A percentile compares a stretch with the other conserved stretches of the same genome.
Conservation (phyloP, 2,329 filamentous ascomycete genomes). For the Paraphoma chrysanthemicola region DNA sequence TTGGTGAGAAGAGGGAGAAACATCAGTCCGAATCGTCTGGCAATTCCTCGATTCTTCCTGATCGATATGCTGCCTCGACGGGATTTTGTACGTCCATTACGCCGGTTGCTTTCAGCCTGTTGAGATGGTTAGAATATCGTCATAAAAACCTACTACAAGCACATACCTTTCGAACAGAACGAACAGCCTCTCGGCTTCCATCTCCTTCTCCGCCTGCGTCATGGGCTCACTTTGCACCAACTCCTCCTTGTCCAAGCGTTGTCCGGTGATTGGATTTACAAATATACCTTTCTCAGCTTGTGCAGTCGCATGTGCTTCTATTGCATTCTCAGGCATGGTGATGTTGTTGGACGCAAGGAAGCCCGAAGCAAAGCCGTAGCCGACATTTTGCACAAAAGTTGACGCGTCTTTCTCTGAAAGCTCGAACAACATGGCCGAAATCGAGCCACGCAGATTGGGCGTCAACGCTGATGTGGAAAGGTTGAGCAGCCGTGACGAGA, state of each 20-base stretch:
- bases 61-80: slow-evolving; percentile 71
- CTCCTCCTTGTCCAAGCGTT: slow-evolving; percentile 74
- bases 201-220: slow-evolving; percentile 89
- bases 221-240: slow-evolving; percentile 70
- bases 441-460: slow-evolving; percentile 74
- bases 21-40: slow-evolving; percentile 56
- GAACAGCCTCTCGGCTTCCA: slow-evolving; percentile 88
- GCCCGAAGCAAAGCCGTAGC: slow-evolving; percentile 91
- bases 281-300: slow-evolving; percentile 41
- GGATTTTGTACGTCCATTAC: slow-evolving; percentile 82
- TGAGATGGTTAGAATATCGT: slow-evolving; percentile 7
- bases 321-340: slow-evolving; percentile 71
- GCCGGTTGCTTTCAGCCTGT: slow-evolving; percentile 73
- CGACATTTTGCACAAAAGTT: slow-evolving; percentile 87
- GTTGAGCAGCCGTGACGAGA: slow-evolving; percentile 78
- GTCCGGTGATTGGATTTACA: slow-evolving; percentile 87
- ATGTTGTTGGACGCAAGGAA: slow-evolving; percentile 88
- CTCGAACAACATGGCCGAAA: slow-evolving; percentile 84
- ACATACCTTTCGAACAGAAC: slow-evolving; percentile 84
- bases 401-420: slow-evolving; percentile 81
- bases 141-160: not conserved
- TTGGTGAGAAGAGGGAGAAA: too few relatives aligned
- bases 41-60: slow-evolving; percentile 75
- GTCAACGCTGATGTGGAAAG: slow-evolving; percentile 77
- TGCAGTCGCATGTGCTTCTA: slow-evolving; percentile 59